phyloP scores from a whole-genome alignment of 345 rosid species.

The Bruguiera sexangula region DNA sequence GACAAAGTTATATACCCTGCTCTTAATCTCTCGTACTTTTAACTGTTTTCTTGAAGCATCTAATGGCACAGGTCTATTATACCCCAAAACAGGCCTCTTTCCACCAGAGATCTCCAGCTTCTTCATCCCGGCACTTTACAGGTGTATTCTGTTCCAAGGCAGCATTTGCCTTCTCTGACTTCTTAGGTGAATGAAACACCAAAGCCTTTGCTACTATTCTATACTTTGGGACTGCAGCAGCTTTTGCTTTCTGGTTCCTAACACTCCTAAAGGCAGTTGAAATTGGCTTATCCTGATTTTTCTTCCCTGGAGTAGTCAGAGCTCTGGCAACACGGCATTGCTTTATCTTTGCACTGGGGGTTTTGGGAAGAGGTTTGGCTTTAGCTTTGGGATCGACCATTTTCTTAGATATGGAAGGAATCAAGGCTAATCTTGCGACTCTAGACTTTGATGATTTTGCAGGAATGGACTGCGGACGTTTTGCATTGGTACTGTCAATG shows the following conservation, averaged over 20 bases:
- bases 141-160: slow-evolving; percentile 49
- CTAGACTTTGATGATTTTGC: no score
- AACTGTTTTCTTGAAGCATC: slow-evolving; percentile 43
- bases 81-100: slow-evolving; percentile 36
- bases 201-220: slow-evolving; percentile 57
- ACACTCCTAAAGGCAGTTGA: slow-evolving; percentile 55
- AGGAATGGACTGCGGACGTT: no score
- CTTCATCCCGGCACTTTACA: slow-evolving; percentile 51
- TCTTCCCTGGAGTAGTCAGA: slow-evolving; percentile 53
- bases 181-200: slow-evolving; percentile 82
- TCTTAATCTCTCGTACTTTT: slow-evolving; percentile 74
- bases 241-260: slow-evolving; percentile 45
- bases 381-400: no score
- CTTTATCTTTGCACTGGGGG: no score
- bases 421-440: no score
- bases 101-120: slow-evolving; percentile 56
- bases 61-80: slow-evolving; percentile 23
- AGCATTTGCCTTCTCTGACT: slow-evolving; percentile 47
- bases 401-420: no score
- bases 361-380: no score
- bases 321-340: slow-evolving; percentile 43
- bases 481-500: slow-evolving; percentile 35
- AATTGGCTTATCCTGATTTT: slow-evolving; percentile 39
- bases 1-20: slow-evolving; percentile 58
- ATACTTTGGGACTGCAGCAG: slow-evolving; percentile 32